Conservation (phyloP, 805 yeast genomes). For the Candida awuae region DNA sequence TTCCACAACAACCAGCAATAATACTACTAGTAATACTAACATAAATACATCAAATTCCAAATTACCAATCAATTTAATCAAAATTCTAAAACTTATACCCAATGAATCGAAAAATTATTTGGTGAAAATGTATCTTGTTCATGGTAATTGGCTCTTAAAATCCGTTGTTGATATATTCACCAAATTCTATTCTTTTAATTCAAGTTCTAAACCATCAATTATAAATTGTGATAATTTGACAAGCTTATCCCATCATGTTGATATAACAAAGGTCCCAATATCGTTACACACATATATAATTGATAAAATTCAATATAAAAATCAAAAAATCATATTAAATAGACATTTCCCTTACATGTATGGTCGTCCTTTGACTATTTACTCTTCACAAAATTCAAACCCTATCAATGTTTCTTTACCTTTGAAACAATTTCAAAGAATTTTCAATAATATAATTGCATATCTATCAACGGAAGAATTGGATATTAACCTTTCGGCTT, state of each 20-base stretch:
- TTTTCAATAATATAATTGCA: constrained; percentile 29
- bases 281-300: constrained; percentile 61
- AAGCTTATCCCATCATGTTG: constrained; percentile 43
- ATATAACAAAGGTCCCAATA: constrained; percentile 68
- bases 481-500: constrained; percentile 15
- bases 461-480: constrained; percentile 24
- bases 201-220: constrained; percentile 14
- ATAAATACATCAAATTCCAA: constrained; percentile 11
- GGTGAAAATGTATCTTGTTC: constrained; percentile 66
- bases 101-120: constrained; percentile 45
- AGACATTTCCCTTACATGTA: constrained; percentile 29
- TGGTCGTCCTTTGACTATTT: constrained; percentile 24
- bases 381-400: constrained; percentile 1
- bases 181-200: constrained; percentile 36
- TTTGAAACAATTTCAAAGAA: constrained; percentile 25
- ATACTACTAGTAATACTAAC: neutral
- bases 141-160: constrained; percentile 83
- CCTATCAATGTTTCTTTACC: constrained; percentile 16
- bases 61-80: constrained; percentile 29
- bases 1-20: no score
- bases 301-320: constrained; percentile 46
- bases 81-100: constrained; percentile 48
- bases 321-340: constrained; percentile 47
- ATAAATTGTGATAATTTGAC: constrained; percentile 32
- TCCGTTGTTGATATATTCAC: constrained; percentile 65